phyloP scores from a whole-genome alignment of 495 filamentous ascomycete species.

The Bryoglossum gracile region DNA sequence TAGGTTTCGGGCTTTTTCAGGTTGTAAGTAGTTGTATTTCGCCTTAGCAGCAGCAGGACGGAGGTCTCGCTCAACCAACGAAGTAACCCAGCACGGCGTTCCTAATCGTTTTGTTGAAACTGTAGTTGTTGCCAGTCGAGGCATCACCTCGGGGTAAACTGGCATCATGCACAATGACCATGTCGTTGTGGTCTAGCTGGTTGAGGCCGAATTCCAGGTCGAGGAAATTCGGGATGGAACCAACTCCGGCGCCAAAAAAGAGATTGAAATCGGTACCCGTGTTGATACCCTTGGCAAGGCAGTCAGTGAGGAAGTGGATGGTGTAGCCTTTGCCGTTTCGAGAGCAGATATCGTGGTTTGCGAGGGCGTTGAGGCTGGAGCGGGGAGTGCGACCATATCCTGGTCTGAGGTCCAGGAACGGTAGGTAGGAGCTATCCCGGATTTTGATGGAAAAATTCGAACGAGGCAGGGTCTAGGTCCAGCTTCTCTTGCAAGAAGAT shows the following conservation, averaged over 20 bases:
- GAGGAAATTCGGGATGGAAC: constrained; percentile 16
- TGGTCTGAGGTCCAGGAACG: constrained; percentile 27
- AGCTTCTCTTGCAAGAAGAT: too few species aligned
- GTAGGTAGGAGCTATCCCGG: neutral
- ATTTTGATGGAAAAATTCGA: too few species aligned
- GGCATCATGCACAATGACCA: constrained; percentile 26
- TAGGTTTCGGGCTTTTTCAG: neutral
- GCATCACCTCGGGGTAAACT: constrained; percentile 26
- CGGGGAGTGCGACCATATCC: constrained; percentile 28
- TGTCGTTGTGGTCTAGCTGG: constrained; percentile 23
- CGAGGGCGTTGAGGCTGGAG: constrained; percentile 44
- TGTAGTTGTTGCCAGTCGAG: constrained; percentile 23
- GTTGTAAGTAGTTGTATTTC: constrained; percentile 1
- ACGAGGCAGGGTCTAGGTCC: too few species aligned
- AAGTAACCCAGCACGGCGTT: constrained; percentile 17
- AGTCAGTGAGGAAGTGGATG: constrained; percentile 20
- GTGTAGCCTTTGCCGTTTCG: constrained; percentile 38
- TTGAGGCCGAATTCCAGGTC: constrained; percentile 22
- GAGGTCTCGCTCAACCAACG: neutral
- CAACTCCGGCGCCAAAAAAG: constrained; percentile 13
- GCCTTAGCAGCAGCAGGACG: constrained; percentile 8
- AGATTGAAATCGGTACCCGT: neutral
- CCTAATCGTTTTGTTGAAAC: constrained; percentile 27
- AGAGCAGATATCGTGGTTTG: constrained; percentile 46
- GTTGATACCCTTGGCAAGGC: constrained; percentile 24